Evolutionary conservation across 2,329 filamentous ascomycete species (phyloP).

Genomic region (Nemania sp.): DNA sequence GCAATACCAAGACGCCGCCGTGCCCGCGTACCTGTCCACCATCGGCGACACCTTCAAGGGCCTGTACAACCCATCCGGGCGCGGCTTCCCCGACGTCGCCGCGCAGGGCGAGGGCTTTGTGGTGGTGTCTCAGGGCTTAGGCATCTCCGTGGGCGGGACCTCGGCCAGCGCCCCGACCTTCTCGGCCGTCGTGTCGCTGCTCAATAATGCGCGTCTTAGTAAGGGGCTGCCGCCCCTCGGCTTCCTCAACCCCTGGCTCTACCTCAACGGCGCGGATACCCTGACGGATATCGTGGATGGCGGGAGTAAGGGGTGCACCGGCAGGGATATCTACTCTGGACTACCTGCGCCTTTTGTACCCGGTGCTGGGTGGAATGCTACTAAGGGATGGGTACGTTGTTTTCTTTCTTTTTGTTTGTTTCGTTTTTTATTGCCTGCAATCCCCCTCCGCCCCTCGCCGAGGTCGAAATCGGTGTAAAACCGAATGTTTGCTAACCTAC

Average conservation of each 20-base stretch:
- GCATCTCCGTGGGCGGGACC: conserved; percentile 13
- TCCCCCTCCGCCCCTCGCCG: too few species aligned
- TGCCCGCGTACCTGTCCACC: conserved; percentile 62
- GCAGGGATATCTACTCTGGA: conserved; percentile 45
- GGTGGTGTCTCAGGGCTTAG: background rate
- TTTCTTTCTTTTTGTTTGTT: background rate
- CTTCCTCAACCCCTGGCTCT: conserved; percentile 31
- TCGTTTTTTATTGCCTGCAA: too few species aligned
- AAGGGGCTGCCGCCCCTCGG: conserved; percentile 11
- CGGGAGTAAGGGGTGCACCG: conserved; percentile 52
- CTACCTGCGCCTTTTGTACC: conserved; percentile 47
- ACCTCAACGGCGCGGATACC: conserved; percentile 43
- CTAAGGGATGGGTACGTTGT: conserved; percentile 54
- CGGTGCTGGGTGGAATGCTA: conserved; percentile 57
- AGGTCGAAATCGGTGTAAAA: background rate
- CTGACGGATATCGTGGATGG: conserved; percentile 58
- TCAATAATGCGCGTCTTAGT: conserved; percentile 26
- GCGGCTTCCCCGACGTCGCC: conserved; percentile 59
- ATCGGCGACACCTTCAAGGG: conserved; percentile 55
- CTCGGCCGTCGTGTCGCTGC: conserved; percentile 21
- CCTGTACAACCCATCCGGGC: conserved; percentile 60
- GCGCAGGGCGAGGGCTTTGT: conserved; percentile 20
- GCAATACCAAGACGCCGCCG: conserved; percentile 13
- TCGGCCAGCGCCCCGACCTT: conserved; percentile 29
- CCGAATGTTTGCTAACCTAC: background rate